Evolutionary conservation across 1,284 basidiomycete species (phyloP), one percentile per base, ranked within the genome.

Genomic region (Lentinula novae-zelandiae): DNA sequence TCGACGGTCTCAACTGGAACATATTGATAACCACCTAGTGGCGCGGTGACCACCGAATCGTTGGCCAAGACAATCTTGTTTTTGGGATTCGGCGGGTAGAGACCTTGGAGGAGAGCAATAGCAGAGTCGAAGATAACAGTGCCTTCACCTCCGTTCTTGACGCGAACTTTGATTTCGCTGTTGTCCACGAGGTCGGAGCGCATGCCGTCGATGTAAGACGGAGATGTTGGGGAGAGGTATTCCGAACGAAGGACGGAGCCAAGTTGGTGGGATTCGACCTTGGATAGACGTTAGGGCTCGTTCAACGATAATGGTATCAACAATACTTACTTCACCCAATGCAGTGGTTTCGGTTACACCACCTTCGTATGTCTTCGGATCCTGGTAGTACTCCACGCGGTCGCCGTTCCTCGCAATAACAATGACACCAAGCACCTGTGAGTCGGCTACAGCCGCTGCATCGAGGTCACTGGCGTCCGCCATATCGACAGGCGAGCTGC

Each of bases 351-450:
- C 85, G 27, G 91, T 89, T 67, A 83, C 80, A n/a, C 82, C 77
- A 31, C 84, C 82, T 58, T 84, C 75, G 73, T 95, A 94, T 33
- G 81, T 86, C 67, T 76, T 72, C 49, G 89, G 87, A 70, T 90
- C 80, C 72, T 92, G 91, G 74, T 82, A 83, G 73, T 81, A 89
- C 65, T 81, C 84, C 66, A 76, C 76, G 62, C 91, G 84, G 75
- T 94, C 93, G 63, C 93, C 93, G 69, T 94, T 94, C 67, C 93
- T 88, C 62, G 89, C 86, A 68, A 95, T 79, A 70, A 93, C 78
- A 68, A 95, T 83, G 67, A 90, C 87, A 73, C 93, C 92, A 67
- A 90, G 83, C 62, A 93, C 85, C 73, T 85, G 83, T 67, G 86
- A 84, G 44, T 60, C 59, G n/a, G 53, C 53, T n/a, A 56, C 34